Evolutionary conservation across 768 basidiomycete species (phyloP), one percentile per base, ranked within the genome.

Genomic region (Lactarius hengduanensis): DNA sequence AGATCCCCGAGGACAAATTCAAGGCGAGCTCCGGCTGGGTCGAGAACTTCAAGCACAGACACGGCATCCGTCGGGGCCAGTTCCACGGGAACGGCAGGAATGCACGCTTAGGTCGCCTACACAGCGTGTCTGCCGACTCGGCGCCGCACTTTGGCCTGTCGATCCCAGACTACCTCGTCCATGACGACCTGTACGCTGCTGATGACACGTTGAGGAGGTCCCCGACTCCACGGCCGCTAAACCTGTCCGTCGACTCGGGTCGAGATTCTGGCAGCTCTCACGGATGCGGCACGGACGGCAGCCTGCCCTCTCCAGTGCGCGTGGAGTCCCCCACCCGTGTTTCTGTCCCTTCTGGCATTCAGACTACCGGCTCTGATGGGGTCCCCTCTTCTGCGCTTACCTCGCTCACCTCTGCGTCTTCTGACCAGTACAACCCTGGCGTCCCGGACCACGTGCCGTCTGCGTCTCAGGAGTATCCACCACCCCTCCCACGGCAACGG

Each of bases 11-110:
- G 65, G 88, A 90, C 64, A 83, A 84, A 74, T 96, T 96, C 84
- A 95, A 94, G 77, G 93, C 91, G n/a, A 91, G 89, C 73, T 86
- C 89, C 11, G 92, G 92, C 4, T 96, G 94, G 94, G 83, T 96
- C 62, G 92, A 95, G 74, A 92, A 92, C 75, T 96, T 94, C 81
- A 95, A 94, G 78, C 83, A 85, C 71, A 87, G 94, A 40, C 84
- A 90, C 69, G 86, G 86, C 65, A 91, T 96, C 67, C 83, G 85
- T 53, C 83, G 84, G 28, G 91, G 91, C 1, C 77, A 82, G 22
- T 88, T 83, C 83, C 77, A 75, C 22, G 80, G 81, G 32, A 74
- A 74, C 36, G 81, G 78, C 61, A 78, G 76, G 55, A 73, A 73
- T 61, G 54, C 59, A 54, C 69, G 62, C 41, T 55, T 65, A 70